Base-by-base conservation (phyloP, 345 rosid genomes). In the Draba incana region DNA sequence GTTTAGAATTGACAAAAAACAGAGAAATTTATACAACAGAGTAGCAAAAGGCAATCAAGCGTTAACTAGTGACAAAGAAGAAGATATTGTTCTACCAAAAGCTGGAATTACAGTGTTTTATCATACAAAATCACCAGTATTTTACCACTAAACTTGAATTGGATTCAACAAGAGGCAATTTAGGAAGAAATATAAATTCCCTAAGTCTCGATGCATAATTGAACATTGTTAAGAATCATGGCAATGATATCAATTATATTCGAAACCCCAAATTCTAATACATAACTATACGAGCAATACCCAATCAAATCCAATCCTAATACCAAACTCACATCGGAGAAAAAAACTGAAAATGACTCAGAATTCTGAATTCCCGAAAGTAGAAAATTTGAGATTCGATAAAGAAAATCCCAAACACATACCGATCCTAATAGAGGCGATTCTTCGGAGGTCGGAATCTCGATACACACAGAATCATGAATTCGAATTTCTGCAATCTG, bases 401-500 rank as follows among this genome's bases (percentile, higher is more conserved):
- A 1, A 47, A 68, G 49, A 47, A 7, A 13, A 56, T 57, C 11
- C 53, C 12, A 30, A 30, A 58, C 25, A 74, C 72, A 35, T 74
- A 74, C 77, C 72, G 72, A 59, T 59, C 50, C 72, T 9, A 74
- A 12, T 0, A 66, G 25, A 66, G 68, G 33, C 23, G 62, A 12
- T 10, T 74, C 67, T 20, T 66, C 68, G 2, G 68, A 54, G 41
- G 4, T 16, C 2, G 77, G 50, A 35, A 74, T 66, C 62, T 74
- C 68, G 38, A 66, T 52, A 74, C 57, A 66, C 9, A 59, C 68
- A 8, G 72, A 73, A 9, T 66, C 77, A 15, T 15, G 54, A 27
- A 65, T 57, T 23, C 66, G 66, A 31, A 65, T 33, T 11, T 65
- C 66, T 0, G 71, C 62, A 51, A 73, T 58, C 71, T 64, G 77